phyloP scores from a whole-genome alignment of 73 alveolate genomes.

The Paramecium biaurelia region DNA sequence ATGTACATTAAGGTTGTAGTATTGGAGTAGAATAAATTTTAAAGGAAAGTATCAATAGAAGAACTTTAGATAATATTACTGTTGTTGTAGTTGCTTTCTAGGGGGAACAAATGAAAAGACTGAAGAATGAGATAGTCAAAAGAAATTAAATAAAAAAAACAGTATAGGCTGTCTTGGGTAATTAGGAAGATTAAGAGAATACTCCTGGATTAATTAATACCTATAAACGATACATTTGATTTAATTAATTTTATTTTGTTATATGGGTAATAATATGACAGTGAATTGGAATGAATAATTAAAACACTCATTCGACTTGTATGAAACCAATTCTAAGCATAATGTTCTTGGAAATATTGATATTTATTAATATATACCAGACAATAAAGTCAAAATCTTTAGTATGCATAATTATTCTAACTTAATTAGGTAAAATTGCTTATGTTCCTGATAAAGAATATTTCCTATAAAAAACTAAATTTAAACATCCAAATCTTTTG shows the following conservation, averaged over 20 bases:
- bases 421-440: background rate
- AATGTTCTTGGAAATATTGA: background rate
- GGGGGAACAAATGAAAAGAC: slow-evolving; percentile 16
- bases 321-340: background rate
- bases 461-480: background rate
- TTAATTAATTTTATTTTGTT: background rate
- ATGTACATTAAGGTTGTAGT: slow-evolving; percentile 90
- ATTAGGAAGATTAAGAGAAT: background rate
- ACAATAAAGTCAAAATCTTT: background rate
- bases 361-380: background rate
- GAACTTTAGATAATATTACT: slow-evolving; percentile 96
- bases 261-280: slow-evolving; percentile 27
- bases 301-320: background rate
- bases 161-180: background rate
- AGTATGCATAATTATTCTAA: background rate
- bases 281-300: background rate
- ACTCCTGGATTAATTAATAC: background rate
- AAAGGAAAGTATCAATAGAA: slow-evolving; percentile 84
- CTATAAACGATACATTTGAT: slow-evolving; percentile 8
- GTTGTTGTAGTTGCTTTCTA: slow-evolving; percentile 87
- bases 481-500: background rate
- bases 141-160: background rate
- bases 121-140: background rate
- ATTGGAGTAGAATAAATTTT: slow-evolving; percentile 91
- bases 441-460: background rate